A percentile compares a stretch with the other conserved stretches of the same genome.
Conservation (phyloP, 1,139 yeast genomes). For the Nakaseomyces nivariensis region DNA sequence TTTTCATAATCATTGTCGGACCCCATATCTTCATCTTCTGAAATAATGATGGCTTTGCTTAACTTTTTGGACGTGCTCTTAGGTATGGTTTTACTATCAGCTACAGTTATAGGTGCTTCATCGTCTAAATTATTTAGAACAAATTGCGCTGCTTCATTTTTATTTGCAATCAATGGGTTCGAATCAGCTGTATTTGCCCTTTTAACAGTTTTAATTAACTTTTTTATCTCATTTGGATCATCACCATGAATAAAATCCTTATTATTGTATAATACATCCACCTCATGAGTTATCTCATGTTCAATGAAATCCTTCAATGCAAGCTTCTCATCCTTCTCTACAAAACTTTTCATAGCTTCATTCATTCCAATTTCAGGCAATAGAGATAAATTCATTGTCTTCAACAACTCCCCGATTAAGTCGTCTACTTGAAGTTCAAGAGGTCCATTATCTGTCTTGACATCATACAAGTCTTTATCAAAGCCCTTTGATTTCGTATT, state of each 20-base stretch:
- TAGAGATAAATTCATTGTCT: slow-evolving; percentile 53
- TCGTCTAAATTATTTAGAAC: slow-evolving; percentile 3
- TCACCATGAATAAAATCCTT: slow-evolving; percentile 31
- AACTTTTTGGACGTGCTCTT: neutral
- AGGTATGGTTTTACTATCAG: neutral
- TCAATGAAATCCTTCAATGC: slow-evolving; percentile 63
- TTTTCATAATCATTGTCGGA: neutral
- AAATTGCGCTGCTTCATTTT: slow-evolving; percentile 16
- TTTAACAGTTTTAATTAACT: slow-evolving; percentile 23
- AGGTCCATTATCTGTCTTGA: slow-evolving; percentile 9
- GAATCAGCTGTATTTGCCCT: slow-evolving; percentile 12
- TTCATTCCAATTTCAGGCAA: slow-evolving; percentile 72
- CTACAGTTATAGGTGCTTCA: neutral
- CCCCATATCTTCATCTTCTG: slow-evolving; percentile 7
- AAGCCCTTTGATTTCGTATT: slow-evolving; percentile 19
- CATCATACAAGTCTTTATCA: slow-evolving; percentile 17
- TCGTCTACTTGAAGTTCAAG: slow-evolving; percentile 46
- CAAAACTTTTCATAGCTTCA: slow-evolving; percentile 59
- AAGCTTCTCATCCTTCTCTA: slow-evolving; percentile 74
- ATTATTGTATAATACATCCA: slow-evolving; percentile 42
- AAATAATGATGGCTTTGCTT: slow-evolving; percentile 9
- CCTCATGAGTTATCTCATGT: slow-evolving; percentile 52
- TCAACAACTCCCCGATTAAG: slow-evolving; percentile 50
- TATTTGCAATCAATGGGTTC: slow-evolving; percentile 3
- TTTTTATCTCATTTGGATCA: slow-evolving; percentile 27